Base-by-base conservation (phyloP, 2,329 filamentous ascomycete genomes). In the Monilinia fructigena region DNA sequence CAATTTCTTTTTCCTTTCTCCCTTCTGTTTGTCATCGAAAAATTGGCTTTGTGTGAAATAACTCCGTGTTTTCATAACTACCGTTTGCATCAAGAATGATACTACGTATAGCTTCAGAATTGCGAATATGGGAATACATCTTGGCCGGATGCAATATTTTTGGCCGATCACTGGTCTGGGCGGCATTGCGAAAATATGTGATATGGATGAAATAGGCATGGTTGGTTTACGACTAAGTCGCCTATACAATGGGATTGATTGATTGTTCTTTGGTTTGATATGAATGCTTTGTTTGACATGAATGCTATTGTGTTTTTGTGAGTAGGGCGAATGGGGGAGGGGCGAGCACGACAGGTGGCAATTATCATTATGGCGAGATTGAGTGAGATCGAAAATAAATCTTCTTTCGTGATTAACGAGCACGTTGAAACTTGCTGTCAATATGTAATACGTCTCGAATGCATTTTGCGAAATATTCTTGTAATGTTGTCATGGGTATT, bases 391-490 rank as follows among this genome's bases (percentile, higher is more conserved):
- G 52, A 56, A 55, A 66, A 63, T 40, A 50, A 47, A 23, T 45
- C 62, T 63, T 63, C 55, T 63, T 63, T 70, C 68, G 70, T 68
- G 31, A 68, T 71, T 67, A 69, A 65, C 68, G 62, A 71, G 74
- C 73, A 75, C 74, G 69, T 74, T 75, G 71, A 70, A 70, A 67
- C 53, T 70, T 70, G 71, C 69, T 74, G 70, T 70, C 66, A 71
- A 71, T 71, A 55, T 69, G 71, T 68, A 70, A 62, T 66, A 65
- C 20, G 63, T 60, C 14, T 65, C 63, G 56, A 60, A 48, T 23
- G 63, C 63, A 61, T 61, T 61, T 8, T 61, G 58, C 58, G 63
- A 60, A 53, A 58, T 55, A 40, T 63, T 45, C 53, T 62, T 61
- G 68, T 64, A 72, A 70, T 69, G 70, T 63, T 67, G 69, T 66